phyloP scores from a whole-genome alignment of 371 early-diverging fungal genomes.

The Mucor piriformis region DNA sequence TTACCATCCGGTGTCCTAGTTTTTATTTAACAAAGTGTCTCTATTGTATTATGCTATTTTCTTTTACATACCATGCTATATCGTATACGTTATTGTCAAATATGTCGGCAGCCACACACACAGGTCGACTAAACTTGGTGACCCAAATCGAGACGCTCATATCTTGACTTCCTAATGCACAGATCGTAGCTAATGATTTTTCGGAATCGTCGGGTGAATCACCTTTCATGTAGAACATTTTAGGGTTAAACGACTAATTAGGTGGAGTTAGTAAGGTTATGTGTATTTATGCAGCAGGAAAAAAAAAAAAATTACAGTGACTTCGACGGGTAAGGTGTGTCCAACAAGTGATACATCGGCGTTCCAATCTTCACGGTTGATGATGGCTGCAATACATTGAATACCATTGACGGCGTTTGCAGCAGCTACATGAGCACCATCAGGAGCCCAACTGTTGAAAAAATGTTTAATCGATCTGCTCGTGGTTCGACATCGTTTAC shows the following conservation, averaged over 20 bases:
- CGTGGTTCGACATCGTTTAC: too few relatives aligned
- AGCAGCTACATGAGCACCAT: constrained; percentile 86
- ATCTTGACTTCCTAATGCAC: constrained; percentile 94
- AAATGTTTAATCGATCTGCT: too few relatives aligned
- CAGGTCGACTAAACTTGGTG: constrained; percentile 72
- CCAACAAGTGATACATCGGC: constrained; percentile 87
- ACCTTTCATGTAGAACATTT: constrained; percentile 61
- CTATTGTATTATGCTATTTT: neutral
- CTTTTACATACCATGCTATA: constrained; percentile 69
- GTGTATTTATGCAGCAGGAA: too few relatives aligned
- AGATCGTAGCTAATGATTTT: constrained; percentile 59
- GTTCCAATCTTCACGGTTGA: constrained; percentile 79
- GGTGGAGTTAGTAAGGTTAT: too few relatives aligned
- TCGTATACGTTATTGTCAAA: constrained; percentile 88
- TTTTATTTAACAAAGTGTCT: neutral
- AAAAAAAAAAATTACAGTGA: constrained; percentile 63
- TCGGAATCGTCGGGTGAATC: constrained; percentile 14
- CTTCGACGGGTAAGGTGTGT: constrained; percentile 89
- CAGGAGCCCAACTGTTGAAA: constrained; percentile 96
- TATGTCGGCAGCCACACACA: constrained; percentile 74
- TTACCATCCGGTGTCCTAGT: constrained; percentile 73
- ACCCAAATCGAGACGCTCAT: constrained; percentile 89
- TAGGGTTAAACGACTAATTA: constrained; percentile 78
- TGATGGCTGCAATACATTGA: constrained; percentile 83
- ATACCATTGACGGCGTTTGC: constrained; percentile 89